A percentile compares a stretch with the other conserved stretches of the same genome.
Conservation (phyloP, 2,329 filamentous ascomycete genomes). For the Lasiodiplodia theobromae region DNA sequence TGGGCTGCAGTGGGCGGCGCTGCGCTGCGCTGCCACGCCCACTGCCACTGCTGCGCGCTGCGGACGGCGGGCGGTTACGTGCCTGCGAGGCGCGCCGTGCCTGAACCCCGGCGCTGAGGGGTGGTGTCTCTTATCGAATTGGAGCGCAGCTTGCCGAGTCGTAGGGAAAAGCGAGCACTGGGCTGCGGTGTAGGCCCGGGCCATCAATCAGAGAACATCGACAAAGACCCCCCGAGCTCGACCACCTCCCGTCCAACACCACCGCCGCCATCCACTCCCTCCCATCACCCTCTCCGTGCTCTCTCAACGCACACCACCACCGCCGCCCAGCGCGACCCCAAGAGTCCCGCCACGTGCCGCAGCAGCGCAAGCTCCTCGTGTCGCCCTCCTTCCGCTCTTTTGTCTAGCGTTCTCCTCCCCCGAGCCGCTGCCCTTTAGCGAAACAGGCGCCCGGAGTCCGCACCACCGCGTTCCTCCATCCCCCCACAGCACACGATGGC, state of each 20-base stretch:
- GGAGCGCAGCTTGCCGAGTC: constrained; percentile 25
- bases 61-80: constrained; percentile 25
- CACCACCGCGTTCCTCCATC: constrained; percentile 24
- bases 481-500: constrained; percentile 40
- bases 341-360: constrained; percentile 24
- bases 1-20: background rate
- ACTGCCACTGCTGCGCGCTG: background rate
- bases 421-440: constrained; percentile 29
- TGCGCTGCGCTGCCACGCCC: background rate
- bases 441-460: constrained; percentile 27
- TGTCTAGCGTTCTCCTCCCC: constrained; percentile 25
- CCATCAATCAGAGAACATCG: constrained; percentile 30
- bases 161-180: constrained; percentile 23
- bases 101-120: constrained; percentile 27
- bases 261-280: constrained; percentile 29
- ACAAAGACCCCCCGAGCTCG: constrained; percentile 29
- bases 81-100: constrained; percentile 24
- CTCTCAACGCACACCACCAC: constrained; percentile 23
- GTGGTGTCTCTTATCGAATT: constrained; percentile 26
- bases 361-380: background rate
- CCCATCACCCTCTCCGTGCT: constrained; percentile 23
- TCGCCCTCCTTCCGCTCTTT: constrained; percentile 29
- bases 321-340: constrained; percentile 3
- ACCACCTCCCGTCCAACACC: constrained; percentile 28
- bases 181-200: constrained; percentile 25